Evolutionary conservation across 768 basidiomycete species (phyloP).

Genomic region (Tubosaeta sp.): DNA sequence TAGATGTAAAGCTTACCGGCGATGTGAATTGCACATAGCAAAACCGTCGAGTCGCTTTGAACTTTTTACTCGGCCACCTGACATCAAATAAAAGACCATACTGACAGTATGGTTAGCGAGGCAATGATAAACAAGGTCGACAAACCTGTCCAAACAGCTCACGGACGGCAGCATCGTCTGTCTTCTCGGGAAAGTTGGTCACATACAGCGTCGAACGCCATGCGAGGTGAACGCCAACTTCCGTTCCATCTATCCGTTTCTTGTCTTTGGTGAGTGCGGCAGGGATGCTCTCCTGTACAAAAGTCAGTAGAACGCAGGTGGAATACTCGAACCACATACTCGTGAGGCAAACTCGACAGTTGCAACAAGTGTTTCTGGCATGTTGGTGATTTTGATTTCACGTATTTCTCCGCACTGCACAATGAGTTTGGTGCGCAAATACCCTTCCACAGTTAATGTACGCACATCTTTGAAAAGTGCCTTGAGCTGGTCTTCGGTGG

Average conservation of each 20-base stretch:
- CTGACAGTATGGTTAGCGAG: slow-evolving; percentile 36
- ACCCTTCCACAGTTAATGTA: slow-evolving; percentile 3
- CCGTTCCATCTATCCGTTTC: slow-evolving; percentile 71
- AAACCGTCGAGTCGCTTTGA: slow-evolving; percentile 86
- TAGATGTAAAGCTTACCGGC: slow-evolving; percentile 51
- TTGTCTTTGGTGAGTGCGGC: slow-evolving; percentile 93
- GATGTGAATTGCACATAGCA: slow-evolving; percentile 91
- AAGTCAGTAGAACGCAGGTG: background rate
- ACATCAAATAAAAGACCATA: slow-evolving; percentile 91
- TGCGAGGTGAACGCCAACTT: slow-evolving; percentile 82
- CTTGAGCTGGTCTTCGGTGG: slow-evolving; percentile 62
- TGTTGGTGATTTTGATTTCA: slow-evolving; percentile 72
- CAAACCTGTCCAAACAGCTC: slow-evolving; percentile 74
- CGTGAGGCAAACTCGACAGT: slow-evolving; percentile 83
- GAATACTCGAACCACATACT: slow-evolving; percentile 19
- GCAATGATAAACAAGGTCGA: background rate
- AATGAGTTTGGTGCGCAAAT: slow-evolving; percentile 9
- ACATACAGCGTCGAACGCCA: slow-evolving; percentile 95
- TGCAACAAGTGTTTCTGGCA: slow-evolving; percentile 61
- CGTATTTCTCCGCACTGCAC: slow-evolving; percentile 83
- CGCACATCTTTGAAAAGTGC: slow-evolving; percentile 83
- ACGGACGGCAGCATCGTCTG: slow-evolving; percentile 74
- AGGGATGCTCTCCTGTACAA: slow-evolving; percentile 68
- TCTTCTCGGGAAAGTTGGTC: slow-evolving; percentile 88
- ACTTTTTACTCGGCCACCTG: slow-evolving; percentile 98